phyloP scores from a whole-genome alignment of 2,329 filamentous ascomycete species.

The Huntiella moniliformis region DNA sequence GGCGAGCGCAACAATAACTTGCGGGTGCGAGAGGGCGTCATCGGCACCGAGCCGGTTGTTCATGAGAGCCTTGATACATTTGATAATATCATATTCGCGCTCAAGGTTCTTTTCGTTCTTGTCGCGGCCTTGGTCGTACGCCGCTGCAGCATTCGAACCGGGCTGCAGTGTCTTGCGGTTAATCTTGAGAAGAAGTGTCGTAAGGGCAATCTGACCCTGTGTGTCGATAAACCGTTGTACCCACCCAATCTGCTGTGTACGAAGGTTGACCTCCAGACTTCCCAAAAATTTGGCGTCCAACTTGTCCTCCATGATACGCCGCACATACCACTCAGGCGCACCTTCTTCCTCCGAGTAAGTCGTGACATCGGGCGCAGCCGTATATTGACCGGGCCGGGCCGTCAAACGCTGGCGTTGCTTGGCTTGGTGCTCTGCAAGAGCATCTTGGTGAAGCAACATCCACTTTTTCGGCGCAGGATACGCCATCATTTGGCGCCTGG shows the following conservation, averaged over 20 bases:
- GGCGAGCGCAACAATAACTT: slow-evolving; percentile 72
- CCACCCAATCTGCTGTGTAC: slow-evolving; percentile 96
- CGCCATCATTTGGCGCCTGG: slow-evolving; percentile 83
- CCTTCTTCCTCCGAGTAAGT: slow-evolving; percentile 82
- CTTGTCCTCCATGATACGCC: slow-evolving; percentile 88
- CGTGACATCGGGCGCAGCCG: slow-evolving; percentile 46
- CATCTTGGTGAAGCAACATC: slow-evolving; percentile 91
- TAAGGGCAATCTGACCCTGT: slow-evolving; percentile 88
- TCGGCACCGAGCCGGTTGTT: slow-evolving; percentile 99
- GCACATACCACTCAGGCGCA: slow-evolving; percentile 94
- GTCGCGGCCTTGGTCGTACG: slow-evolving; percentile 42
- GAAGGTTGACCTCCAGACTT: slow-evolving; percentile 80
- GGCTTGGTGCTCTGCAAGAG: slow-evolving; percentile 79
- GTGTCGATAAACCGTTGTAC: slow-evolving; percentile 93
- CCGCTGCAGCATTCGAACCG: slow-evolving; percentile 28
- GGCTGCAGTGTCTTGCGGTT: slow-evolving; percentile 69
- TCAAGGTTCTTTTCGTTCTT: slow-evolving; percentile 66
- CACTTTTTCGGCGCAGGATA: slow-evolving; percentile 93
- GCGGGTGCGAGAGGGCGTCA: slow-evolving; percentile 76
- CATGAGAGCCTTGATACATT: slow-evolving; percentile 92
- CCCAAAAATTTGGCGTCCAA: slow-evolving; percentile 82
- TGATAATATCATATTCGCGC: slow-evolving; percentile 90
- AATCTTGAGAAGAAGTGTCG: slow-evolving; percentile 82
- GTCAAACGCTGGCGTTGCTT: slow-evolving; percentile 76
- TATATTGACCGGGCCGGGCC: slow-evolving; percentile 49